A percentile compares a stretch with the other conserved stretches of the same genome.
Conservation (phyloP, 2,329 filamentous ascomycete genomes). For the Calonectria crousiana region DNA sequence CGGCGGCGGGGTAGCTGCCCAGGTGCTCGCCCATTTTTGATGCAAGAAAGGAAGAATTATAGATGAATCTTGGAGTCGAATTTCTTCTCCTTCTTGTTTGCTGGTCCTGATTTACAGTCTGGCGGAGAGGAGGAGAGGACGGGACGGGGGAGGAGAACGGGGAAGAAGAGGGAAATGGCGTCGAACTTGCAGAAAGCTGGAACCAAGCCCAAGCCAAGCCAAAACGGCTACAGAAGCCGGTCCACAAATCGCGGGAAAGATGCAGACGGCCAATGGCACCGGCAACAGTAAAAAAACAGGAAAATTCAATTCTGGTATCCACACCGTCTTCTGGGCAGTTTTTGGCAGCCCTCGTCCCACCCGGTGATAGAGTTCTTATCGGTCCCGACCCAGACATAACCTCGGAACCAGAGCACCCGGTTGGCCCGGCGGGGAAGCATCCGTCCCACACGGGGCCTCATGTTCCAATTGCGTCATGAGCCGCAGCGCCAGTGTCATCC, state of each 20-base stretch:
- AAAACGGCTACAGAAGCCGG: not conserved
- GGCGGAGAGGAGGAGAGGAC: not conserved
- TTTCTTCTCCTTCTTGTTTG: no score
- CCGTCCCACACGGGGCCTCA: not conserved
- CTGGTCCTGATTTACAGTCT: not conserved
- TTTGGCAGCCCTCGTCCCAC: not conserved
- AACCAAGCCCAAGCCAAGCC: not conserved
- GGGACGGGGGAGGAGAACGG: not conserved
- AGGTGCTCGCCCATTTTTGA: not conserved
- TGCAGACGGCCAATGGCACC: slow-evolving; percentile 1
- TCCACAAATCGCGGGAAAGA: not conserved
- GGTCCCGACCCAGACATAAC: not conserved
- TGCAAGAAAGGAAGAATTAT: not conserved
- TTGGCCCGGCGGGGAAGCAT: slow-evolving; percentile 2
- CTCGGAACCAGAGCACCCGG: not conserved
- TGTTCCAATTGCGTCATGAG: not conserved
- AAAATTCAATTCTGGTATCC: not conserved
- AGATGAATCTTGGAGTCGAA: not conserved
- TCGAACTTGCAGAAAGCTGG: not conserved
- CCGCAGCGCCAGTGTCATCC: not conserved
- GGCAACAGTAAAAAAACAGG: not conserved
- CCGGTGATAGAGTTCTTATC: slow-evolving; percentile 3
- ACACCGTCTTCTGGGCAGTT: not conserved
- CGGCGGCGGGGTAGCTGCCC: not conserved
- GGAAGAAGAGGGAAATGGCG: not conserved